Conservation (phyloP, 352 stramenopile genomes). For the Hyaloperonospora brassicae region DNA sequence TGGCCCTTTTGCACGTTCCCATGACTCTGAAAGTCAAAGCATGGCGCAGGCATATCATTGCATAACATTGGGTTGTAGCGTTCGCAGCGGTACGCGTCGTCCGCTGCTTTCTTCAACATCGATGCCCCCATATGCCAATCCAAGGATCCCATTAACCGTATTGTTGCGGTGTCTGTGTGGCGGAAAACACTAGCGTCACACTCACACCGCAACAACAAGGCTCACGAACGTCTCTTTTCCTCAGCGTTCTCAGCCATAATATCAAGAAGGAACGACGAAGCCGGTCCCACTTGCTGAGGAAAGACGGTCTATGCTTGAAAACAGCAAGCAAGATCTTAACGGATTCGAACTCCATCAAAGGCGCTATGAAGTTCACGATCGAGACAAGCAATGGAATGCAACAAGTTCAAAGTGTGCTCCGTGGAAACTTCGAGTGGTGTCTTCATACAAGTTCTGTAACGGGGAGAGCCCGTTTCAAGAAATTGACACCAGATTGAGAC, state of each 20-base stretch:
- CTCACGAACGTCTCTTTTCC: slow-evolving; percentile 39
- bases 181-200: slow-evolving; percentile 9
- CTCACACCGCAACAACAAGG: slow-evolving; percentile 25
- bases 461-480: too few species aligned
- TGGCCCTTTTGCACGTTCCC: too few species aligned
- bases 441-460: slow-evolving; percentile 26
- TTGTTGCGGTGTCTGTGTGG: too few species aligned
- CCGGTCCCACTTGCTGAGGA: slow-evolving; percentile 38
- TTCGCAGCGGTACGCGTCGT: too few species aligned
- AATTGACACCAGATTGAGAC: too few species aligned
- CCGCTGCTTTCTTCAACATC: too few species aligned
- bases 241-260: slow-evolving; percentile 34
- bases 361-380: slow-evolving; percentile 27
- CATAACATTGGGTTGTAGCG: too few species aligned
- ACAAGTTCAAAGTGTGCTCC: slow-evolving; percentile 30
- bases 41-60: too few species aligned
- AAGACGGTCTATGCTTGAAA: slow-evolving; percentile 30
- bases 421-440: slow-evolving; percentile 32
- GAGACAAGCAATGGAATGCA: slow-evolving; percentile 33
- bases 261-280: slow-evolving; percentile 42
- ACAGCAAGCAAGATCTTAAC: slow-evolving; percentile 41
- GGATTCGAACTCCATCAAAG: slow-evolving; percentile 34
- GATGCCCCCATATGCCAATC: too few species aligned
- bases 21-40: too few species aligned
- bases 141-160: too few species aligned